These are phyloP conservation scores for Amylocystis lapponica DNA, from an alignment of 768 basidiomycete species.

Conservation along the genomic window DNA sequence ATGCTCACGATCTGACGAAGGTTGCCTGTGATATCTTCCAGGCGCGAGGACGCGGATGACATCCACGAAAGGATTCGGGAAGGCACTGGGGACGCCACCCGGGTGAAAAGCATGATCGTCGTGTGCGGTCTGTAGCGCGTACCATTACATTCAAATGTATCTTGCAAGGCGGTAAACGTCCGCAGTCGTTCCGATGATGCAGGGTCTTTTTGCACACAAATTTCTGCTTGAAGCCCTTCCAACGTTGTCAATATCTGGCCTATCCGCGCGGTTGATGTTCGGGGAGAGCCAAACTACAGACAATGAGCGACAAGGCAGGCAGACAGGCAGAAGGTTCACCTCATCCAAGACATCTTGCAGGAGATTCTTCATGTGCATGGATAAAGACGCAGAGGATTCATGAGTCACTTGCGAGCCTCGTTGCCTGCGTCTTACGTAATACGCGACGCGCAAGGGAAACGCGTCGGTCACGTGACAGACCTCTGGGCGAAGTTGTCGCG, in stretches of 20 bases:
- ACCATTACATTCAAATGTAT: constrained; percentile 83
- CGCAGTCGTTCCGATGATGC: constrained; percentile 40
- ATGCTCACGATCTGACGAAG: constrained; percentile 36
- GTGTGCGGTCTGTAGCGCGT: constrained; percentile 19
- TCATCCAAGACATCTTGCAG: constrained; percentile 65
- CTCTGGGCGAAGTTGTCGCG: background rate
- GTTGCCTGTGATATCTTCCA: constrained; percentile 46
- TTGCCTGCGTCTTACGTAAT: too few relatives aligned
- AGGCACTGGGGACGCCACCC: constrained; percentile 44
- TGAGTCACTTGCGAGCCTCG: background rate
- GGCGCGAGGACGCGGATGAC: constrained; percentile 37
- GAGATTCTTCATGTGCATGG: constrained; percentile 37
- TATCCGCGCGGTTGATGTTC: constrained; percentile 46
- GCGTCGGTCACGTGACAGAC: constrained; percentile 26
- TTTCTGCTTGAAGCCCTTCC: constrained; percentile 47
- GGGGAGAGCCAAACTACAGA: constrained; percentile 55
- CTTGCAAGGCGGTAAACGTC: constrained; percentile 61
- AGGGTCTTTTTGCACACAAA: constrained; percentile 33
- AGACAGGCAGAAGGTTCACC: constrained; percentile 39
- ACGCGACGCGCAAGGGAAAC: constrained; percentile 12
- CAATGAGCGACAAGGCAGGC: background rate
- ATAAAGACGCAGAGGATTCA: too few relatives aligned
- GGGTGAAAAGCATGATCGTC: background rate
- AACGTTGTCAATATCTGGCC: constrained; percentile 43
- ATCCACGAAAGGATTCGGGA: constrained; percentile 64